Evolutionary conservation across 345 rosid species (phyloP), one percentile per base, ranked within the genome.

Genomic region (Diplotaxis tenuifolia): DNA sequence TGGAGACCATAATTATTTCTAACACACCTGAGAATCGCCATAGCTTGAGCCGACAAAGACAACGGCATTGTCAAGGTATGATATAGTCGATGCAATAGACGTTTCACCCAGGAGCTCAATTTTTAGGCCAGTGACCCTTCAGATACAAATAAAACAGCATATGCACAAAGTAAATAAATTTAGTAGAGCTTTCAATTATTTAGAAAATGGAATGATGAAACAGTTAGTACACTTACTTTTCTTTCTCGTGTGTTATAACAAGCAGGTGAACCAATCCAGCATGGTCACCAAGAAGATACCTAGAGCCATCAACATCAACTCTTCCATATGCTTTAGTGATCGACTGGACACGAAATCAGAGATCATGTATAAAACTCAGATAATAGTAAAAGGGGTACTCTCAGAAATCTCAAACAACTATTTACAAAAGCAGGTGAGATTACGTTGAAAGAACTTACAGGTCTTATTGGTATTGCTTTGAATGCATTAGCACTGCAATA

Each of bases 221-320:
- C 38, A 16, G 31, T 3, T 42, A 63, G 27, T 10, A 32, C 15
- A 82, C 97, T 84, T 72, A 95, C 96, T 88, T 95, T 75, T 95
- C 99, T 85, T 88, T 95, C 78, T 95, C 99, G 67, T 95, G 98
- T n/a, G 96, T 86, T 79, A 92, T 92, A 63, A 92, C 99, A 78
- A 95, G 94, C 53, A 95, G 91, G 79, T 90, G 96, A 75, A 95
- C 88, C 61, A 89, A 83, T 62, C 97, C 98, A 7, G 93, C 87
- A 80, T 89, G 96, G 81, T 92, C 99, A 60, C 99, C 99, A 70
- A 95, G 91, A 72, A 92, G 87, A 83, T 95, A 95, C 79, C 99
- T 89, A 58, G 99, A 95, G 63, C 98, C 99, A 84, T 95, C 98
- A 66, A 89, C 90, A 84, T 92, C 98, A 40, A 95, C 96, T 84